Evolutionary conservation across 139 green algal species (phyloP).

Genomic region (Volvox reticuliferus): DNA sequence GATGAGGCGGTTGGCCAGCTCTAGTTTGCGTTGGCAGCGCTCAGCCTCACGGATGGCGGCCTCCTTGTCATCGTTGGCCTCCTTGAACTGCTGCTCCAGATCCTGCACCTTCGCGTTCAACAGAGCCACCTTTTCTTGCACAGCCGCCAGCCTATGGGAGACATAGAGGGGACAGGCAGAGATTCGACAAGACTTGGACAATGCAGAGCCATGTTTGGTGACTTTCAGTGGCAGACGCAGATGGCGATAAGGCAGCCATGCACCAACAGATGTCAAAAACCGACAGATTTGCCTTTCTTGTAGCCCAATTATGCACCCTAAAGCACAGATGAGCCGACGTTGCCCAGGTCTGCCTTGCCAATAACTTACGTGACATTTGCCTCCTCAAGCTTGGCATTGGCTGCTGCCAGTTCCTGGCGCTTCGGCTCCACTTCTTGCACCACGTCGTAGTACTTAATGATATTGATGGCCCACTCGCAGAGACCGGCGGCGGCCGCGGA

Average conservation of each 20-base stretch:
- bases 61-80: conserved; percentile 87
- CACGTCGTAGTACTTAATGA: conserved; percentile 93
- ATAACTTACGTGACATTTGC: conserved; percentile 71
- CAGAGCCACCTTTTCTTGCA: conserved; percentile 68
- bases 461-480: conserved; percentile 93
- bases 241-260: too few relatives aligned
- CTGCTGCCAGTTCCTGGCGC: conserved; percentile 85
- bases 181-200: too few relatives aligned
- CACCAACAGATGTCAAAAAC: too few relatives aligned
- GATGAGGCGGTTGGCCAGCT: conserved; percentile 90
- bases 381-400: conserved; percentile 86
- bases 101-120: conserved; percentile 73
- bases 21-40: conserved; percentile 85
- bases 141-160: conserved; percentile 57
- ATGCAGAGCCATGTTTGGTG: too few relatives aligned
- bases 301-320: too few relatives aligned
- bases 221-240: too few relatives aligned
- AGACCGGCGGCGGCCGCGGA: conserved; percentile 88
- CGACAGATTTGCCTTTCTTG: too few relatives aligned
- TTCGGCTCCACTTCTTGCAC: conserved; percentile 89
- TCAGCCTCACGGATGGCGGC: conserved; percentile 81
- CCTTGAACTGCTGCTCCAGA: conserved; percentile 85
- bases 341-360: too few relatives aligned
- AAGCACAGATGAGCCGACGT: too few relatives aligned
- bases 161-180: not conserved